Conservation (phyloP, 345 rosid genomes). For the Isatis tinctoria region DNA sequence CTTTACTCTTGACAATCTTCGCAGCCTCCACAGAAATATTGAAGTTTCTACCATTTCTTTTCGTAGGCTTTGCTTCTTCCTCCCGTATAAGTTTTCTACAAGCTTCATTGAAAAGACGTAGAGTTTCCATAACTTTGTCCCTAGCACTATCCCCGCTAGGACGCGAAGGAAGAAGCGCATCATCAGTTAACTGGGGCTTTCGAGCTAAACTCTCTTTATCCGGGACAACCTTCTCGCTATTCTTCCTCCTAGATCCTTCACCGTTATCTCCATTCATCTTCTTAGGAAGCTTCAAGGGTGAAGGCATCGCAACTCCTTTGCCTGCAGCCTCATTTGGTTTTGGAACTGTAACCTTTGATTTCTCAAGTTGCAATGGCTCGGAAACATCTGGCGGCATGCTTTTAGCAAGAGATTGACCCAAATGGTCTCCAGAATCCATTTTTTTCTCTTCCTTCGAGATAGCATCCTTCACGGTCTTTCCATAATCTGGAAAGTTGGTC, state of each 20-base stretch:
- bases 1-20: slow-evolving; percentile 49
- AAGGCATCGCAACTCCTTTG: slow-evolving; percentile 3
- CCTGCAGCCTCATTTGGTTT: slow-evolving; percentile 16
- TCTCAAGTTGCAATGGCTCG: slow-evolving; percentile 1
- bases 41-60: neutral
- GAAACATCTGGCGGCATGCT: slow-evolving; percentile 6
- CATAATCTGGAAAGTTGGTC: slow-evolving; percentile 34
- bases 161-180: slow-evolving; percentile 42
- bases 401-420: slow-evolving; percentile 9
- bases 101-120: slow-evolving; percentile 55
- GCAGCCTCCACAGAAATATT: slow-evolving; percentile 58
- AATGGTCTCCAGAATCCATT: slow-evolving; percentile 14
- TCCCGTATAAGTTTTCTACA: slow-evolving; percentile 60
- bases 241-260: slow-evolving; percentile 13
- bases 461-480: slow-evolving; percentile 4
- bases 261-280: slow-evolving; percentile 11
- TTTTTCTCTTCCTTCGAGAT: slow-evolving; percentile 7
- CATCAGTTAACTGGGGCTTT: slow-evolving; percentile 21
- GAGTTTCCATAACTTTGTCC: slow-evolving; percentile 57
- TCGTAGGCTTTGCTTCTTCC: slow-evolving; percentile 52
- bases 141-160: slow-evolving; percentile 33
- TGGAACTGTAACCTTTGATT: slow-evolving; percentile 5
- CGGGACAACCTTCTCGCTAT: slow-evolving; percentile 11
- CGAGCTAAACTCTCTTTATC: slow-evolving; percentile 16
- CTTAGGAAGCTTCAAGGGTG: slow-evolving; percentile 3